Evolutionary conservation across 1,284 basidiomycete genomes (phyloP).

Genomic region (Thecaphora thlaspeos): DNA sequence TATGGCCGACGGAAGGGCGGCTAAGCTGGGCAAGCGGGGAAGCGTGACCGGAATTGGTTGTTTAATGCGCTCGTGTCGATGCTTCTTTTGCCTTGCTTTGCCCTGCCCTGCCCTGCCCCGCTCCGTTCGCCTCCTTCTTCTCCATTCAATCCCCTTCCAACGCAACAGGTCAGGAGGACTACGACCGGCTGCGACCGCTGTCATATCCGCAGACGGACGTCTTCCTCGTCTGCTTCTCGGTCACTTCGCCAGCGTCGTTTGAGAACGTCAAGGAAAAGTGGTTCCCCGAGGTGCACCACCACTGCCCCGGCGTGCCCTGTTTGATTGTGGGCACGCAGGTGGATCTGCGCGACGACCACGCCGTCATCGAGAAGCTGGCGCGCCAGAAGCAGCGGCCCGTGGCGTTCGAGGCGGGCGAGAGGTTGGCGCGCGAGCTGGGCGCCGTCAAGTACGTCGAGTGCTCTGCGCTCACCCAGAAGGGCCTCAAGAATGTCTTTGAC

Average conservation of each 20-base stretch:
- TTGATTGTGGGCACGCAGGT: conserved; percentile 98
- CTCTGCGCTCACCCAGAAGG: conserved; percentile 97
- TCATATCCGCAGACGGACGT: conserved; percentile 99
- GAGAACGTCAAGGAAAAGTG: conserved; percentile 99
- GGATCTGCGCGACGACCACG: conserved; percentile 89
- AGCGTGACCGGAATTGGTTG: too few relatives aligned
- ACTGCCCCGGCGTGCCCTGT: conserved; percentile 99
- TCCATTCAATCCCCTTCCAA: too few relatives aligned
- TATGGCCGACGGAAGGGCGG: conserved; percentile 1
- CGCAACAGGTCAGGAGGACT: conserved; percentile 89
- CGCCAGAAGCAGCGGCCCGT: conserved; percentile 96
- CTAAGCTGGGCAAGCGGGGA: too few relatives aligned
- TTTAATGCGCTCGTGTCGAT: too few relatives aligned
- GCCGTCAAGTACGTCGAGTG: conserved; percentile 99
- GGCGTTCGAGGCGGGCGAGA: conserved; percentile 81
- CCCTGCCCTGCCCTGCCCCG: too few relatives aligned
- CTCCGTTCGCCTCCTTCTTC: too few relatives aligned
- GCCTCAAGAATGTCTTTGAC: conserved; percentile 99
- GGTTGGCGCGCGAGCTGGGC: conserved; percentile 89
- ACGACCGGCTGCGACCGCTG: conserved; percentile 95
- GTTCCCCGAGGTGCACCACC: conserved; percentile 99
- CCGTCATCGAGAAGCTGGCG: conserved; percentile 89
- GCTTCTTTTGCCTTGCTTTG: too few relatives aligned
- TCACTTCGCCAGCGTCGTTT: conserved; percentile 95
- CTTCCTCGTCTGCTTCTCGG: conserved; percentile 98